Evolutionary conservation across 2,329 filamentous ascomycete species (phyloP).

Genomic region (Basipetospora sp.): DNA sequence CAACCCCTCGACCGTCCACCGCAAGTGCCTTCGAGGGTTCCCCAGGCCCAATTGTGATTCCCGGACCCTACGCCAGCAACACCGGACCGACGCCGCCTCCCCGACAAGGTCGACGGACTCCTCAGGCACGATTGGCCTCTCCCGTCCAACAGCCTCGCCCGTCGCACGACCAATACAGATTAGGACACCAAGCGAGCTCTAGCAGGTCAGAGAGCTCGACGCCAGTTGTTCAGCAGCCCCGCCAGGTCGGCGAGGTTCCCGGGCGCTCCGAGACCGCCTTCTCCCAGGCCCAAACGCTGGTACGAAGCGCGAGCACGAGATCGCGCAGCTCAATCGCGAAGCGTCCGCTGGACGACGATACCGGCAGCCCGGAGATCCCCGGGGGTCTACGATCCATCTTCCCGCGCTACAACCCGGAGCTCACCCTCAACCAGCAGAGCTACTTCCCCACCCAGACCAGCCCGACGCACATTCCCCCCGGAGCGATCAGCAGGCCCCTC

Average conservation of each 20-base stretch:
- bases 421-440: conserved; percentile 51
- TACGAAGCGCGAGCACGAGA: conserved; percentile 27
- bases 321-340: conserved; percentile 45
- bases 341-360: conserved; percentile 26
- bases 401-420: conserved; percentile 54
- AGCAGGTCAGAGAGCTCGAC: conserved; percentile 15
- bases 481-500: conserved; percentile 50
- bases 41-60: conserved; percentile 14
- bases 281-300: conserved; percentile 34
- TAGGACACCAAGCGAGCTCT: conserved; percentile 10
- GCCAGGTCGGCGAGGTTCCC: conserved; percentile 27
- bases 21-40: conserved; percentile 4
- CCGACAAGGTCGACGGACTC: conserved; percentile 14
- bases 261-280: conserved; percentile 35
- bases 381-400: conserved; percentile 56
- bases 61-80: conserved; percentile 12
- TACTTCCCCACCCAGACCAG: conserved; percentile 56
- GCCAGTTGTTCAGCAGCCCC: conserved; percentile 22
- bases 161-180: conserved; percentile 7
- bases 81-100: conserved; percentile 8
- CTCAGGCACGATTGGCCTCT: conserved; percentile 10
- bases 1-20: conserved; percentile 14
- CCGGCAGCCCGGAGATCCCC: conserved; percentile 16
- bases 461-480: conserved; percentile 47
- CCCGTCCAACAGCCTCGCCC: conserved; percentile 5